Conservation (phyloP, 2,329 filamentous ascomycete genomes). For the Aureobasidium sp. region DNA sequence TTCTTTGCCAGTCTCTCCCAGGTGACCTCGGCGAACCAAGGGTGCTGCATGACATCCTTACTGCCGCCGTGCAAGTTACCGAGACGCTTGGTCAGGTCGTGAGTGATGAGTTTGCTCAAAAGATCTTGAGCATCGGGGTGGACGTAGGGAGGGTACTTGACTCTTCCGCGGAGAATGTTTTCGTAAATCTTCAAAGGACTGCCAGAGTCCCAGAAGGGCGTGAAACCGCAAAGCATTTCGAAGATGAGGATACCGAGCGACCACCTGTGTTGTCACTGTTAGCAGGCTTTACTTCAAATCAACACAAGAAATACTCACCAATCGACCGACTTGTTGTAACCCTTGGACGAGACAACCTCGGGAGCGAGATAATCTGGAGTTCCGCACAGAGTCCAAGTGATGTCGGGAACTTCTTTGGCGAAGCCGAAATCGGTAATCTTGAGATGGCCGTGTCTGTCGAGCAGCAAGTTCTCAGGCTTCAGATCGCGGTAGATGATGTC, state of each 20-base stretch:
- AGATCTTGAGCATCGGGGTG: slow-evolving; percentile 91
- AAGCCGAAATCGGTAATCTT: slow-evolving; percentile 99
- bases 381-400: slow-evolving; percentile 97
- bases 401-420: slow-evolving; percentile 95
- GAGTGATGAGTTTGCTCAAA: slow-evolving; percentile 85
- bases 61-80: slow-evolving; percentile 89
- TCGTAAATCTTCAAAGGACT: slow-evolving; percentile 99
- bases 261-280: slow-evolving; percentile 63
- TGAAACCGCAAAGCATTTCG: slow-evolving; percentile 99
- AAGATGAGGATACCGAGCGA: slow-evolving; percentile 97
- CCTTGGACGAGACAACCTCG: slow-evolving; percentile 97
- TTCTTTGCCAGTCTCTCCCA: slow-evolving; percentile 93
- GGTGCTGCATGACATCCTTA: slow-evolving; percentile 87
- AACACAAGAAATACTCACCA: slow-evolving; percentile 58
- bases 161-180: slow-evolving; percentile 90
- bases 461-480: slow-evolving; percentile 87
- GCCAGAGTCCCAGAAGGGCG: slow-evolving; percentile 96
- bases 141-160: slow-evolving; percentile 96
- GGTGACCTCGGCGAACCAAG: slow-evolving; percentile 96
- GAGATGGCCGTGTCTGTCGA: slow-evolving; percentile 87
- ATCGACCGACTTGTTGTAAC: slow-evolving; percentile 98
- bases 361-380: slow-evolving; percentile 96
- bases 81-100: slow-evolving; percentile 87
- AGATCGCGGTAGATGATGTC: slow-evolving; percentile 98
- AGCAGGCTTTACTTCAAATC: neutral